Evolutionary conservation across 169 alveolate species (phyloP), one percentile per base, ranked within the genome.

Genomic region (Sarcocystis neurona): DNA sequence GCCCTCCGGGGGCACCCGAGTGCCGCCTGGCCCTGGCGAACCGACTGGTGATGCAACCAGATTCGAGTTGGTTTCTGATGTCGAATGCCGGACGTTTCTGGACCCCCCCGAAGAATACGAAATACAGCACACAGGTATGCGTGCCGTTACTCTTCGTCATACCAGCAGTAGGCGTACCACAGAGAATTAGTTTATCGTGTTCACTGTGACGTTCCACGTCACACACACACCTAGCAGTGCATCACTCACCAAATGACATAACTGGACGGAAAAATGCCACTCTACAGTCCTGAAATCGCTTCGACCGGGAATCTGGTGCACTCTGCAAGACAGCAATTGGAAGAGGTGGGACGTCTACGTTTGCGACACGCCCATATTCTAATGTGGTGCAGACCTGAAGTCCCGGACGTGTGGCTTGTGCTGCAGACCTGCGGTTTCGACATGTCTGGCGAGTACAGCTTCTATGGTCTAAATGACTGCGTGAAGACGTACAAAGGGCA

Each of bases 361-460:
- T 6, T 58, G 4, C 70, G 23, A 32, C 70, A 32, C 18, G 2
- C 60, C 60, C 8, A 50, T 48, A 10, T 48, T 15, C 60, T 48
- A 10, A 15, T 10, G 27, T 48, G 27, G 6, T 48, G 60, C 15
- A 48, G 27, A 6, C 6, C 6, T 48, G 60, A 6, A 48, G 6
- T 6, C 60, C 27, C 15, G 27, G 6, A 15, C 6, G 3, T 63
- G 34, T 63, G 44, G 20, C 32, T 37, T 6, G 18, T 12, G 20
- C 75, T 63, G 75, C 43, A 63, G 75, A 37, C 27, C 27, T 63
- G 75, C 41, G 75, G 75, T 30, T 37, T 37, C 5, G 75, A 63
- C 43, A 63, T 30, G 12, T 63, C 75, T n/a, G 75, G 75, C 0
- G 32, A 43, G 44, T 63, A 63, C 75, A 63, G 75, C 75, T 63